Evolutionary conservation across 73 alveolate species (phyloP).

Genomic region (Durusdinium trenchii): DNA sequence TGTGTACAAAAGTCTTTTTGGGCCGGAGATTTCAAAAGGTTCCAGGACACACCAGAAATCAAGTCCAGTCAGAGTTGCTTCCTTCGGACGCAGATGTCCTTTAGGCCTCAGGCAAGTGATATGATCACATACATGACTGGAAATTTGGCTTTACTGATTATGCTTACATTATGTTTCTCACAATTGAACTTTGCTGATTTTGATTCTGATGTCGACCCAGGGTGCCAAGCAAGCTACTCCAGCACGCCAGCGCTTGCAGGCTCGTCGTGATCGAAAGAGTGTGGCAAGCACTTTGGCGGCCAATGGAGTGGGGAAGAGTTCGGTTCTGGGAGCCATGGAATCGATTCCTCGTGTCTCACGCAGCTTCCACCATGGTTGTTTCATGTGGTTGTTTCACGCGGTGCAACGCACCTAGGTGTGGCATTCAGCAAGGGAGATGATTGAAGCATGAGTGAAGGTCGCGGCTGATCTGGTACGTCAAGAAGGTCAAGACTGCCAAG

Average conservation of each 20-base stretch:
- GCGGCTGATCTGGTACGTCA: too few relatives aligned
- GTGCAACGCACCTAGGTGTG: background rate
- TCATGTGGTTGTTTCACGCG: too few relatives aligned
- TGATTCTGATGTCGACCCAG: background rate
- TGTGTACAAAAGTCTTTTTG: background rate
- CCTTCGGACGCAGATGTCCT: background rate
- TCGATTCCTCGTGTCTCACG: too few relatives aligned
- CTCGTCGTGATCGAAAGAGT: conserved; percentile 32
- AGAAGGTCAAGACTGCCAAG: too few relatives aligned
- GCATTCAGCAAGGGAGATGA: conserved; percentile 34
- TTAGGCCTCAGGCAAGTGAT: background rate
- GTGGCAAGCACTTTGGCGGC: conserved; percentile 12
- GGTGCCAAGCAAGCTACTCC: conserved; percentile 16
- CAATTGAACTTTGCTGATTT: too few relatives aligned
- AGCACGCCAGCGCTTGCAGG: conserved; percentile 20
- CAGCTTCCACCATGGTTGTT: too few relatives aligned
- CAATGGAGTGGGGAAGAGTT: too few relatives aligned
- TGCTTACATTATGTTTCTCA: too few relatives aligned
- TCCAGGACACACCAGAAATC: background rate
- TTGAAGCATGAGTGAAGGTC: too few relatives aligned
- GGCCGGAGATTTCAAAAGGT: background rate
- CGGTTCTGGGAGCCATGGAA: too few relatives aligned
- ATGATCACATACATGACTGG: background rate
- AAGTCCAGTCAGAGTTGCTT: background rate
- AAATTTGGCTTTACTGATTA: too few relatives aligned